phyloP scores from a whole-genome alignment of 306 rosid genomes.

The Rosa lucieae region DNA sequence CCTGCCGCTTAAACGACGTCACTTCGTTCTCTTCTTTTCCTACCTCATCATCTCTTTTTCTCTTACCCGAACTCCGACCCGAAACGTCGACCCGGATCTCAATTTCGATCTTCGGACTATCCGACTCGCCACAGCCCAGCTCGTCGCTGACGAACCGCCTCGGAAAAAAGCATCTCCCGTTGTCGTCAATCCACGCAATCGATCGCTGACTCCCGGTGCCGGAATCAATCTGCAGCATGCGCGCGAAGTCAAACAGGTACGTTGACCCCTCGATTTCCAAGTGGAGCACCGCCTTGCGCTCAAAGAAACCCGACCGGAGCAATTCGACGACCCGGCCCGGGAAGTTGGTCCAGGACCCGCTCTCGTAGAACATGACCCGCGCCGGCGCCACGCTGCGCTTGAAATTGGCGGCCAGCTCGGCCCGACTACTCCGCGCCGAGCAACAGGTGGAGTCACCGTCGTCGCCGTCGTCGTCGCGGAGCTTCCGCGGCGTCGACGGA shows the following conservation, averaged over 20 bases:
- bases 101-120: slow-evolving; percentile 30
- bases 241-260: slow-evolving; percentile 45
- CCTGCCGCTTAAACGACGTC: slow-evolving; percentile 42
- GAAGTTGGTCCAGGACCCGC: slow-evolving; percentile 48
- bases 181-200: slow-evolving; percentile 62
- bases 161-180: slow-evolving; percentile 51
- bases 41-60: slow-evolving; percentile 16
- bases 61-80: slow-evolving; percentile 31
- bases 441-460: slow-evolving; percentile 8
- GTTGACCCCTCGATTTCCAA: slow-evolving; percentile 37
- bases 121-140: slow-evolving; percentile 6
- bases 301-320: slow-evolving; percentile 35
- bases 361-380: slow-evolving; percentile 52
- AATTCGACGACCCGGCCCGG: slow-evolving; percentile 25
- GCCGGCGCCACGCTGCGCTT: slow-evolving; percentile 38
- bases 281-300: slow-evolving; percentile 34
- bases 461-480: not conserved
- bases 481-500: not conserved
- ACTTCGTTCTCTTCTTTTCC: slow-evolving; percentile 41
- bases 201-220: slow-evolving; percentile 45
- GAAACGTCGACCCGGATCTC: slow-evolving; percentile 24
- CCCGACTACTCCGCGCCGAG: slow-evolving; percentile 14
- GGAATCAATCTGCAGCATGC: slow-evolving; percentile 55
- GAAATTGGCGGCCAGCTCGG: slow-evolving; percentile 39
- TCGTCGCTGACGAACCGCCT: slow-evolving; percentile 40